Conservation (phyloP, 805 yeast genomes). For the Kodamaea jinghongensis region DNA sequence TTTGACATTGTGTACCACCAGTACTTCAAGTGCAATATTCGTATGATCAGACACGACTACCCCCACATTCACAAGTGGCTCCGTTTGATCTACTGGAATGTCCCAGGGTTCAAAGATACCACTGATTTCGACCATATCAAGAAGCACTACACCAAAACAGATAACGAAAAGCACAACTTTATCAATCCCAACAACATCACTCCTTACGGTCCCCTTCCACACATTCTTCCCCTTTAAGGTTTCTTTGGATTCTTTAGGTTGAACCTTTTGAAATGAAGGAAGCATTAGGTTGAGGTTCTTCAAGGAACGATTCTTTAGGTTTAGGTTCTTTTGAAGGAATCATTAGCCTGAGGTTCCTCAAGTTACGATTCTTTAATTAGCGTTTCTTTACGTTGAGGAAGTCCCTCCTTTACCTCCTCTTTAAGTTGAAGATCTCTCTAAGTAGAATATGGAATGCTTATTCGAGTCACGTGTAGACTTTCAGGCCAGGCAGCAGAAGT, state of each 20-base stretch:
- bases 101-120: constrained; percentile 70
- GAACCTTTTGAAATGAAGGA: neutral
- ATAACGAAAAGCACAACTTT: constrained; percentile 48
- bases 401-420: no score
- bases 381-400: no score
- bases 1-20: constrained; percentile 93
- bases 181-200: constrained; percentile 76
- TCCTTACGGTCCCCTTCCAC: constrained; percentile 84
- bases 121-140: constrained; percentile 90
- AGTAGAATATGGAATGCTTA: no score
- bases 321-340: no score
- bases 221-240: constrained; percentile 44
- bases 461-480: no score
- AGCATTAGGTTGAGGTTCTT: neutral
- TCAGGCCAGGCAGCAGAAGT: no score
- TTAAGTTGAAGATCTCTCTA: no score
- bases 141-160: constrained; percentile 86
- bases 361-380: no score
- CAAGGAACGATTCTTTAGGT: no score
- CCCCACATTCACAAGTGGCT: constrained; percentile 81
- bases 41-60: constrained; percentile 74
- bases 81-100: constrained; percentile 75
- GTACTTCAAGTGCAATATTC: constrained; percentile 90
- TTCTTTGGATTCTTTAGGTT: neutral
- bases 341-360: no score